Percentiles rank a stretch among this genome's conserved stretches.
Evolutionary conservation across 345 rosid species (phyloP).

Genomic region (Abelmoschus esculentus): DNA sequence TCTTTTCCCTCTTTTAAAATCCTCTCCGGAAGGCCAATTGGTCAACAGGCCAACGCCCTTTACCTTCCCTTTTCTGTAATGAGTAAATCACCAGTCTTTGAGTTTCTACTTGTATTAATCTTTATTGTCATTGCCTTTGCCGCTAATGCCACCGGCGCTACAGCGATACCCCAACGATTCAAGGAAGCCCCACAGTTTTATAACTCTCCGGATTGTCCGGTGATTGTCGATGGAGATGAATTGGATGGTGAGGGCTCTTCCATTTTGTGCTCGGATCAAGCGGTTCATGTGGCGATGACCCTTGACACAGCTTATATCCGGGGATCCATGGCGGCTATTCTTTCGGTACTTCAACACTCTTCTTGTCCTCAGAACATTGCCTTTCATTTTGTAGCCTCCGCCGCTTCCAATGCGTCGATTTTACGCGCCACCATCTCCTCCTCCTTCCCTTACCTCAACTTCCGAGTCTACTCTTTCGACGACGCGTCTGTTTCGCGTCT

Average conservation of each 20-base stretch:
- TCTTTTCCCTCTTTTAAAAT: background rate
- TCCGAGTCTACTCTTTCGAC: background rate
- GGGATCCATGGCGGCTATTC: background rate
- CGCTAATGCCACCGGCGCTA: background rate
- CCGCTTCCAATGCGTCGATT: background rate
- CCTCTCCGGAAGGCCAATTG: background rate
- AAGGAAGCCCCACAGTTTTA: conserved; percentile 29
- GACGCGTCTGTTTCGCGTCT: background rate
- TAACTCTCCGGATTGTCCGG: background rate
- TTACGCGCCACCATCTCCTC: background rate
- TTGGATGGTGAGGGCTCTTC: background rate
- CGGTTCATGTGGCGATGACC: background rate
- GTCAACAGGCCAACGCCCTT: background rate
- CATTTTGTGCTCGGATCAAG: background rate
- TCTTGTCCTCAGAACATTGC: background rate
- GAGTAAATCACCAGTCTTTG: background rate
- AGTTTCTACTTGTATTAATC: background rate
- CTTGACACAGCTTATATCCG: background rate
- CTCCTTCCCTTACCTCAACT: background rate
- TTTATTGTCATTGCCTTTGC: background rate
- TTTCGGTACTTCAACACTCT: background rate
- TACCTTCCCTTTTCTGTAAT: background rate
- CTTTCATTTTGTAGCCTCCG: background rate
- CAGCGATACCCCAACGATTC: background rate
- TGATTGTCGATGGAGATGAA: background rate